Conservation (phyloP, 2,329 filamentous ascomycete species). For the Aspergillus caelatus region DNA sequence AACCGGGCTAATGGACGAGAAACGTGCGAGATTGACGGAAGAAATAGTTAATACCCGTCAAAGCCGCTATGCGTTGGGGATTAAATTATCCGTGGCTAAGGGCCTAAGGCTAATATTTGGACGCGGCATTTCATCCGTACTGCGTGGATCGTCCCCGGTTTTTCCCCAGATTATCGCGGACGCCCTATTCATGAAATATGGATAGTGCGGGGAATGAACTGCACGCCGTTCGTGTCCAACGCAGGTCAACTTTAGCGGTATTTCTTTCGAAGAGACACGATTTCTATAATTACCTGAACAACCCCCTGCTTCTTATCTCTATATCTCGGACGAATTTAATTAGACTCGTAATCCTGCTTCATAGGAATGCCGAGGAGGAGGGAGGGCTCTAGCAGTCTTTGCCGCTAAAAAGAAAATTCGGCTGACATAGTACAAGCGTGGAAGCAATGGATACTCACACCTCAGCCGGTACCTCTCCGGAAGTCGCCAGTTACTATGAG, state of each 20-base stretch:
- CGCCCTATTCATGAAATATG: not conserved
- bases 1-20: not conserved
- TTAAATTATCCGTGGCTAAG: not conserved
- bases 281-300: not conserved
- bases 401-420: not conserved
- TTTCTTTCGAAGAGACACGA: not conserved
- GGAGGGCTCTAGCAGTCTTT: not conserved
- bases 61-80: not conserved
- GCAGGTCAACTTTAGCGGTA: not conserved
- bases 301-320: not conserved
- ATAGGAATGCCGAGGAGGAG: not conserved
- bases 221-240: not conserved
- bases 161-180: conserved; percentile 5
- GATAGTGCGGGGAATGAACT: not conserved
- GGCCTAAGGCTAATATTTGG: not conserved
- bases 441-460: not conserved
- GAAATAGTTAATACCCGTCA: not conserved
- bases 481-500: conserved; percentile 10
- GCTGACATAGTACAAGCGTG: not conserved
- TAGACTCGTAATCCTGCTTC: not conserved
- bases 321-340: not conserved
- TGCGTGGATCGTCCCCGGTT: not conserved
- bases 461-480: not conserved
- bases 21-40: not conserved
- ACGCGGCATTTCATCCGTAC: not conserved